Percentiles rank a stretch among this genome's conserved stretches.
Conservation (phyloP, 2,329 filamentous ascomycete genomes). For the Aureobasidium sp. region DNA sequence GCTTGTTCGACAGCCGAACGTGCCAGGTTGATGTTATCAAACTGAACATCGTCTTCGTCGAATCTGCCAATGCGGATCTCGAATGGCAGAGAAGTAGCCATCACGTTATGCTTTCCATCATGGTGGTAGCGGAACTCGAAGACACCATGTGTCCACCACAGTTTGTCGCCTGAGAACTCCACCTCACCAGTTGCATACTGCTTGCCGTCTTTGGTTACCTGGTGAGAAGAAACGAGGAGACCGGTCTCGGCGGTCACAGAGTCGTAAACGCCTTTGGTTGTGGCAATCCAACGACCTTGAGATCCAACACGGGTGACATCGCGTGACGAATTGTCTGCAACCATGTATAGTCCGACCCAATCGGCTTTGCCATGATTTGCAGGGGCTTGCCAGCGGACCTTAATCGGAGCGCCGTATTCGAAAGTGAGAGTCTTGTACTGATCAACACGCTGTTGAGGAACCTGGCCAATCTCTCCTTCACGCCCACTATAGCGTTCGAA, state of each 20-base stretch:
- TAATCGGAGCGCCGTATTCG: slow-evolving; percentile 85
- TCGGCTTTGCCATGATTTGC: slow-evolving; percentile 81
- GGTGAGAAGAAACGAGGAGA: slow-evolving; percentile 63
- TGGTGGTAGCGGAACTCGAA: slow-evolving; percentile 98
- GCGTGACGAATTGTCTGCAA: slow-evolving; percentile 84
- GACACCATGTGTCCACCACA: slow-evolving; percentile 94
- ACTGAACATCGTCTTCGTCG: slow-evolving; percentile 62
- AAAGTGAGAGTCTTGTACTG: slow-evolving; percentile 69
- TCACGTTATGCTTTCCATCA: slow-evolving; percentile 82
- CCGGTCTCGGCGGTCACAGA: slow-evolving; percentile 67
- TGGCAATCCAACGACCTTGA: slow-evolving; percentile 82
- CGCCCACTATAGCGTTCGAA: slow-evolving; percentile 61
- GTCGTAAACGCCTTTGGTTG: slow-evolving; percentile 69
- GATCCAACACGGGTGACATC: slow-evolving; percentile 79
- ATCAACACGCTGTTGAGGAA: slow-evolving; percentile 53
- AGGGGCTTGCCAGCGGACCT: slow-evolving; percentile 84
- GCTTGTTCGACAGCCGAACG: slow-evolving; percentile 66
- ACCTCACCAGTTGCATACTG: slow-evolving; percentile 71
- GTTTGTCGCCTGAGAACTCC: slow-evolving; percentile 81
- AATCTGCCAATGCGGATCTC: slow-evolving; percentile 80
- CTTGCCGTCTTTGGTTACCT: slow-evolving; percentile 44
- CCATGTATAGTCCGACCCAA: slow-evolving; percentile 95
- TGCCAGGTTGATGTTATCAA: slow-evolving; percentile 54
- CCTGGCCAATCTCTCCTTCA: slow-evolving; percentile 63
- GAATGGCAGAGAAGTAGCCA: slow-evolving; percentile 89